Base-by-base conservation (phyloP, 306 rosid species). In the Crotalaria pallida region DNA sequence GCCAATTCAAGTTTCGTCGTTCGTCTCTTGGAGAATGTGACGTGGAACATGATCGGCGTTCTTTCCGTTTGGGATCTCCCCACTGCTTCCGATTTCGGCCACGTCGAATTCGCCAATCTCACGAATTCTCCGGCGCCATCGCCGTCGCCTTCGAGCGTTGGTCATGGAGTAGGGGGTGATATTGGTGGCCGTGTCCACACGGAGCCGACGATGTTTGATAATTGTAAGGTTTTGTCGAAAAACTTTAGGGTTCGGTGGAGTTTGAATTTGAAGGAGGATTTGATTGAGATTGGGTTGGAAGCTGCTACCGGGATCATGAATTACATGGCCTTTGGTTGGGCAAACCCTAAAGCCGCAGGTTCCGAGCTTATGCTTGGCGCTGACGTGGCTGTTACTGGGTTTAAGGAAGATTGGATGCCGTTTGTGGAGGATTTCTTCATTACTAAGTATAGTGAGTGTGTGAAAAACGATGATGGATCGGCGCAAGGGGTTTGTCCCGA, bases 301-400 rank as follows among this genome's bases (percentile, higher is more conserved):
- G 96, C 87, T 18, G 88, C 91, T 8, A 90, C 84, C 11, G 96
- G 81, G 34, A 73, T 82, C 2, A 79, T 72, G 79, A 77, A 88
- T 65, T 92, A 90, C 83, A 84, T 92, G 96, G 96, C 96, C 4
- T 90, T 92, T 74, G 96, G 98, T 22, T 92, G 96, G 98, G 91
- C 96, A 23, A 74, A 64, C 61, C 85, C 90, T 27, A 80, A 61
- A 2, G 63, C 84, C 8, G 62, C 72, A n/a, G 68, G 38, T 31
- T 77, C 92, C 0, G 75, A 82, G 22, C 68, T 84, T 64, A 92
- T 92, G 98, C 41, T 86, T 67, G 91, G 88, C n/a, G 89, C 90
- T 0, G 98, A 90, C 16, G 93, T 92, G 31, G 96, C 81, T 7
- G 82, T 92, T 10, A 58, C 92, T 12, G 96, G 96, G 72, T 83